These are phyloP conservation scores for Dendryphion nanum DNA, from an alignment of 2,329 filamentous ascomycete genomes.

Conservation along the genomic window DNA sequence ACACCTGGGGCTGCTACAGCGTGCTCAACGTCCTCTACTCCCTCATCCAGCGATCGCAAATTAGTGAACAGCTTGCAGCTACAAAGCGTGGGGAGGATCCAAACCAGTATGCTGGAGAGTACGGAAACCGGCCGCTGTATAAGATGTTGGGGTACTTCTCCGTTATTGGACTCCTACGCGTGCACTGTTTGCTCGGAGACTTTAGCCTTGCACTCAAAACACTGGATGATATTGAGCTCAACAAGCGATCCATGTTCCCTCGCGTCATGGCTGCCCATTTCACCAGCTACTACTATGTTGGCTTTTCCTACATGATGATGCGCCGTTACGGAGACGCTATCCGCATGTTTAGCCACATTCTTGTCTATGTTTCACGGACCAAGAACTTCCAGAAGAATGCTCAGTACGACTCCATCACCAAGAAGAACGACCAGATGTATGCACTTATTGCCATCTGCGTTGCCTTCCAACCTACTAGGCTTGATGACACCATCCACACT, in stretches of 20 bases:
- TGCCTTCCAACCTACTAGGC: conserved; percentile 91
- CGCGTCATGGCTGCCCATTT: conserved; percentile 99
- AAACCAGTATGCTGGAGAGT: conserved; percentile 84
- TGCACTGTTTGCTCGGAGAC: conserved; percentile 94
- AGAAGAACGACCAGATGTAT: conserved; percentile 99
- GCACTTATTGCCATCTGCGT: conserved; percentile 98
- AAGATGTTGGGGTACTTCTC: conserved; percentile 99
- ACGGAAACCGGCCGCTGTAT: conserved; percentile 91
- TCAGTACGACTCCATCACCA: conserved; percentile 96
- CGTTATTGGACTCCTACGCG: conserved; percentile 93
- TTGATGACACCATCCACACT: conserved; percentile 99
- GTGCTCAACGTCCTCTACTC: conserved; percentile 99
- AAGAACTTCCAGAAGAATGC: conserved; percentile 99
- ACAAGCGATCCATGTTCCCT: conserved; percentile 99
- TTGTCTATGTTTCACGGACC: conserved; percentile 96
- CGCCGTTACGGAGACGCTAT: conserved; percentile 98
- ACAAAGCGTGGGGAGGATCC: conserved; percentile 94
- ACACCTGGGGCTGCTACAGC: conserved; percentile 99
- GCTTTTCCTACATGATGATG: conserved; percentile 99
- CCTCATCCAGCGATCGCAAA: conserved; percentile 96
- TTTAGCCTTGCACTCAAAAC: conserved; percentile 98
- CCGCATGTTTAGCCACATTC: conserved; percentile 99
- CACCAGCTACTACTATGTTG: conserved; percentile 99
- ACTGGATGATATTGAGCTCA: conserved; percentile 98
- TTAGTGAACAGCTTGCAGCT: conserved; percentile 92